Evolutionary conservation across 768 basidiomycete species (phyloP).

Genomic region (Hericium alpestre): DNA sequence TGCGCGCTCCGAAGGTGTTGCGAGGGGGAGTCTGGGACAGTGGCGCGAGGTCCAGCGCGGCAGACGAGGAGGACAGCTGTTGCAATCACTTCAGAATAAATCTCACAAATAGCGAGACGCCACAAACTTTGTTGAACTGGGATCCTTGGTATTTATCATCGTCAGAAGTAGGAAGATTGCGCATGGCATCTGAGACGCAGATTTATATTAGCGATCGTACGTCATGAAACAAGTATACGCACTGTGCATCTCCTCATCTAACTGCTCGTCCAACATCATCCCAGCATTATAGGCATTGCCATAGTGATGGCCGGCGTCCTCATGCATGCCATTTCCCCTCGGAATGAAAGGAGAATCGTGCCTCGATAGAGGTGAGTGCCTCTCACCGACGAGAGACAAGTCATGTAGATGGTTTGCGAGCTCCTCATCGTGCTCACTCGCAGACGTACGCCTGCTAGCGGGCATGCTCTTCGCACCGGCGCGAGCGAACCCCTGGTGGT

Average conservation of each 20-base stretch:
- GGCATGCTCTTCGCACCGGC: conserved; percentile 87
- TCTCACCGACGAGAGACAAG: conserved; percentile 57
- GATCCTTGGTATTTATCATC: conserved; percentile 73
- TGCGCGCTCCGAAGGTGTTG: conserved; percentile 42
- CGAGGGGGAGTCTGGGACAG: conserved; percentile 73
- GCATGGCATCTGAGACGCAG: conserved; percentile 62
- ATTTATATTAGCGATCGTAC: conserved; percentile 4
- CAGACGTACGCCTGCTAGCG: conserved; percentile 80
- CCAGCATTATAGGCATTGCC: conserved; percentile 68
- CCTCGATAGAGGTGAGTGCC: conserved; percentile 45
- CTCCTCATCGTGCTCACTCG: conserved; percentile 80
- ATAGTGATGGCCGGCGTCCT: conserved; percentile 50
- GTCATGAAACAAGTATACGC: conserved; percentile 20
- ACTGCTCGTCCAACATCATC: conserved; percentile 86
- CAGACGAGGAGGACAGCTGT: conserved; percentile 79
- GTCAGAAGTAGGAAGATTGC: conserved; percentile 76
- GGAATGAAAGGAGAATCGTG: conserved; percentile 42
- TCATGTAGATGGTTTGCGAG: conserved; percentile 67
- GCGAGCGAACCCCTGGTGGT: conserved; percentile 47
- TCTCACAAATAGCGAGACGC: neutral
- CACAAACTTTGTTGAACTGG: conserved; percentile 53
- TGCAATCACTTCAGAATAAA: neutral
- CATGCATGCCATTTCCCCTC: conserved; percentile 41
- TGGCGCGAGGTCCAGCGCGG: conserved; percentile 87
- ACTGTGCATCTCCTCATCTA: conserved; percentile 95